Evolutionary conservation across 768 basidiomycete genomes (phyloP), one percentile per base, ranked within the genome.

Genomic region (Kwoniella newhampshirensis): DNA sequence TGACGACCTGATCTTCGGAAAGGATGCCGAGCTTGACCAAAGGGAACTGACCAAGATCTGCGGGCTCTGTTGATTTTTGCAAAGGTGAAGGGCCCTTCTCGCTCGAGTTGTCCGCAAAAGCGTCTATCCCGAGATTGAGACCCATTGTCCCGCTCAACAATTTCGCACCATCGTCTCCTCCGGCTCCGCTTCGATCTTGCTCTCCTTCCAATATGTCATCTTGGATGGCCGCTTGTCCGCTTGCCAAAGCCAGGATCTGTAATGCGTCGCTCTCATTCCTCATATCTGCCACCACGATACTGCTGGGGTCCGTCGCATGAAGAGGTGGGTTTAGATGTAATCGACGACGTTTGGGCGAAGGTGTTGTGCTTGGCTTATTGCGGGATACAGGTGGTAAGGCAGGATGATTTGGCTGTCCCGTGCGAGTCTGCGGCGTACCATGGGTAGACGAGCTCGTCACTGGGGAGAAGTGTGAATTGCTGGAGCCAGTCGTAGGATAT

Each of bases 201-300:
- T 47, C 28, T 23, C 11, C 28, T 40, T 45, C 43, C 21, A 54
- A 30, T 43, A 41, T 52, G 18, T 50, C 52, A 12, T 54, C 50
- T 32, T 51, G 15, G 18, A 15, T 44, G 4, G 41, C 42, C 36
- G 56, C 58, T 20, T 64, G 60, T 12, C 52, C 60, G 21, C 63
- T 64, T 0, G 74, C 74, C 49, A 73, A 57, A 7, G 74, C 74
- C 15, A 75, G 54, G 15, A 75, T 75, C 30, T 75, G 67, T 30
- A 75, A 42, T 7, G 74, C 74, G 44, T 75, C 74, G n/a, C 57
- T 61, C 40, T 75, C 74, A 43, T 75, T 75, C 54, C 73, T 71
- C 74, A 75, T 71, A 41, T 69, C 74, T 13, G 74, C 72, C 7
- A 75, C 67, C 36, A 75, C 71, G 21, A 75, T 70, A 25, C 64